Conservation (phyloP, 1,284 basidiomycete species). For the Clitocybe nebularis region DNA sequence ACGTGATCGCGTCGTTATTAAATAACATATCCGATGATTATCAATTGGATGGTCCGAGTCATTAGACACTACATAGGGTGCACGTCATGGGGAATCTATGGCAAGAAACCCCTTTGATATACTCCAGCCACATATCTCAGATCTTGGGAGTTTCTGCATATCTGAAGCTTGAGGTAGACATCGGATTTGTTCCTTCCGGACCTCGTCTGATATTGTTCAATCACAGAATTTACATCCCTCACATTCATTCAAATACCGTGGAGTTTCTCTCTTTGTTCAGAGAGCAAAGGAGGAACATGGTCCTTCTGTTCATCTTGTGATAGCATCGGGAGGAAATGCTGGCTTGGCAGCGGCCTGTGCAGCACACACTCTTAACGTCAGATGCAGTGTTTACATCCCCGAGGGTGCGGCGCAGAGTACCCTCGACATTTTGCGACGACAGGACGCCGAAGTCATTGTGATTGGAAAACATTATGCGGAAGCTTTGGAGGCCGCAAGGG, state of each 20-base stretch:
- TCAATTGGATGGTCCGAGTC: too few relatives aligned
- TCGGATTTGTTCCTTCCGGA: too few relatives aligned
- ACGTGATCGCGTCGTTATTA: too few relatives aligned
- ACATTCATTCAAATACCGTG: conserved; percentile 74
- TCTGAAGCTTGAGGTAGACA: conserved; percentile 19
- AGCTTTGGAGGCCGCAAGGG: conserved; percentile 45
- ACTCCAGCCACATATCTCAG: conserved; percentile 14
- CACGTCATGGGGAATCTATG: conserved; percentile 9
- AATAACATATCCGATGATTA: too few relatives aligned
- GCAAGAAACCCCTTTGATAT: conserved; percentile 15
- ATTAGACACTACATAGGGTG: too few relatives aligned
- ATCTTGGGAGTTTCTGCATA: conserved; percentile 12
- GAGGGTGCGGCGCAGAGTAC: conserved; percentile 44
- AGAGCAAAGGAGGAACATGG: conserved; percentile 47
- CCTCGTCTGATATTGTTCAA: too few relatives aligned
- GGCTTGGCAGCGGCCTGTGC: conserved; percentile 66
- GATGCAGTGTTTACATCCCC: conserved; percentile 67
- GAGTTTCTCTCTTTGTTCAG: conserved; percentile 60
- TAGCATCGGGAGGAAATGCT: conserved; percentile 73
- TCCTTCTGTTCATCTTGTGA: conserved; percentile 51
- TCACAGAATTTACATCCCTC: conserved; percentile 64
- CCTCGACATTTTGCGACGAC: conserved; percentile 42
- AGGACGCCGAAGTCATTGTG: conserved; percentile 53
- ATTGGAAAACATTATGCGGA: conserved; percentile 55
- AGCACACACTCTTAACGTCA: conserved; percentile 47